Evolutionary conservation across 768 basidiomycete species (phyloP).

Genomic region (Macrocybe gigantea): DNA sequence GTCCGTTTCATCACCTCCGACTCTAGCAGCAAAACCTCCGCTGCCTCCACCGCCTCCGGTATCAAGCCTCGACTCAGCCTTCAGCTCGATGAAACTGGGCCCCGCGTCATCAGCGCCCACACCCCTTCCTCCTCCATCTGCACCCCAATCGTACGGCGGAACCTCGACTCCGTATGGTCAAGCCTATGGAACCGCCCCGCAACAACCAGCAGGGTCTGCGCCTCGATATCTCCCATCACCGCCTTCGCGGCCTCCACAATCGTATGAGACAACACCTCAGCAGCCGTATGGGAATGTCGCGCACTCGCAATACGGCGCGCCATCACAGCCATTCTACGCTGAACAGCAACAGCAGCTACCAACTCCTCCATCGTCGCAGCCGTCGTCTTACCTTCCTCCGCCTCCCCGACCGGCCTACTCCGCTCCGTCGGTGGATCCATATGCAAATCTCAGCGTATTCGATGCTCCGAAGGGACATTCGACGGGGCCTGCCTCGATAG

Average conservation of each 20-base stretch:
- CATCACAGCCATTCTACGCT: conserved; percentile 15
- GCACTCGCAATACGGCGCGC: conserved; percentile 6
- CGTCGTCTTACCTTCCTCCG: conserved; percentile 3
- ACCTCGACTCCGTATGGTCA: conserved; percentile 15
- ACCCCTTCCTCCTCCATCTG: conserved; percentile 12
- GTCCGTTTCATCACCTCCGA: conserved; percentile 38
- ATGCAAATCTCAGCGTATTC: conserved; percentile 31
- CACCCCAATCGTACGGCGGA: conserved; percentile 11
- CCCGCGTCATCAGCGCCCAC: conserved; percentile 16
- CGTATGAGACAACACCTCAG: conserved; percentile 12
- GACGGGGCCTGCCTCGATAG: background rate
- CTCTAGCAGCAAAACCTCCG: conserved; percentile 44
- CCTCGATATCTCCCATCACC: conserved; percentile 14
- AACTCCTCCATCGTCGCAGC: conserved; percentile 13
- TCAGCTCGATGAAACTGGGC: conserved; percentile 8
- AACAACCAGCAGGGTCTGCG: conserved; percentile 14
- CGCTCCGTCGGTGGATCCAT: conserved; percentile 23
- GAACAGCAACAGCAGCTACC: conserved; percentile 15
- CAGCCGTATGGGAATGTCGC: conserved; percentile 8
- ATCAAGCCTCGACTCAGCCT: conserved; percentile 8
- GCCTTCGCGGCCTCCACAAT: conserved; percentile 13
- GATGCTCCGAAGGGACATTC: conserved; percentile 8
- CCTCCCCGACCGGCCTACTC: conserved; percentile 25
- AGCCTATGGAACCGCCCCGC: conserved; percentile 6
- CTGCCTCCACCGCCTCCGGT: conserved; percentile 32